These are phyloP conservation scores for Aleurites moluccanus DNA, from an alignment of 441 rosid genomes.

Conservation along the genomic window DNA sequence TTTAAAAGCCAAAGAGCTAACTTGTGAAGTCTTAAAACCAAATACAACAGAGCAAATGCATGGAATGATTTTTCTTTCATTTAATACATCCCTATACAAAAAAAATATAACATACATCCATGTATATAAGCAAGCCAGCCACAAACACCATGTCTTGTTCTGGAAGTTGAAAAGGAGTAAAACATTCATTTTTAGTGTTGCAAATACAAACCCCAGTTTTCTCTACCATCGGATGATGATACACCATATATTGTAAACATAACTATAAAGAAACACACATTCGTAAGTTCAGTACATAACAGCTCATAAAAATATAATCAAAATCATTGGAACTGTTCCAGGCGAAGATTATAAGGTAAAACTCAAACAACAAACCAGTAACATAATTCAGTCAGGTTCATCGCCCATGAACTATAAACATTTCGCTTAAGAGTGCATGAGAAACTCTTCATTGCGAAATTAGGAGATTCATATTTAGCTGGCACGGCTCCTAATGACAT, in stretches of 20 bases:
- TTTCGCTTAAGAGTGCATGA: conserved; percentile 34
- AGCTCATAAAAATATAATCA: conserved; percentile 25
- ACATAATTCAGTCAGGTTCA: conserved; percentile 44
- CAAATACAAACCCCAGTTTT: conserved; percentile 5
- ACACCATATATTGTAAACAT: conserved; percentile 22
- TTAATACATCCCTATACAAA: too few relatives aligned
- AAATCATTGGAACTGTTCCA: conserved; percentile 26
- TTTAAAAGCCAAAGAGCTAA: too few relatives aligned
- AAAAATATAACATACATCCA: too few relatives aligned
- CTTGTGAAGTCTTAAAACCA: too few relatives aligned
- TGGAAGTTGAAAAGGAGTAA: background rate
- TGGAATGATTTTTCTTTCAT: background rate
- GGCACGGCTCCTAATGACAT: conserved; percentile 59
- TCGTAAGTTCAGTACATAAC: conserved; percentile 31
- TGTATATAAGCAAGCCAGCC: too few relatives aligned
- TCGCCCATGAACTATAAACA: conserved; percentile 44
- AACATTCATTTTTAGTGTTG: background rate
- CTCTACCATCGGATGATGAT: conserved; percentile 18
- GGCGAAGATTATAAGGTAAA: conserved; percentile 24
- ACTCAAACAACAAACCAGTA: conserved; percentile 37
- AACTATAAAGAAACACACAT: conserved; percentile 30
- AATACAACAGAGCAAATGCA: background rate
- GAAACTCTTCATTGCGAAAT: conserved; percentile 14
- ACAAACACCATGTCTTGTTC: background rate
- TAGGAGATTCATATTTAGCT: conserved; percentile 27